These are phyloP conservation scores for Syzygium aromaticum DNA, from an alignment of 345 rosid genomes.

Conservation along the genomic window DNA sequence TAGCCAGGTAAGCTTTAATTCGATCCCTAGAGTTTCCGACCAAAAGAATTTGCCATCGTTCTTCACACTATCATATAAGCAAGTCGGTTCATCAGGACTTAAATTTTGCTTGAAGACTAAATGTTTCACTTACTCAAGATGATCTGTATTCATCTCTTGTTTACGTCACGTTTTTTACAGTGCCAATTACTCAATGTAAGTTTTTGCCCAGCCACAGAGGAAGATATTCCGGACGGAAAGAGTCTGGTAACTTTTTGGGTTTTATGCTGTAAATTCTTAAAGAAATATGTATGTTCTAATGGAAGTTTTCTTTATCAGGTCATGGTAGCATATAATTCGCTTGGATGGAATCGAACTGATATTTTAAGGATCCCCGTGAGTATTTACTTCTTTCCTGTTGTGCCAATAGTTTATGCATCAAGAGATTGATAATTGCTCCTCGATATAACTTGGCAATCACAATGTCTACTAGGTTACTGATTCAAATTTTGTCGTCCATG, in stretches of 20 bases:
- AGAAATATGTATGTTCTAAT: neutral
- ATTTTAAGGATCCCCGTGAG: constrained; percentile 64
- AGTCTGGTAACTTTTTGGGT: constrained; percentile 45
- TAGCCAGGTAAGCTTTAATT: constrained; percentile 35
- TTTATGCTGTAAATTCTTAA: neutral
- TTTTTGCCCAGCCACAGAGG: constrained; percentile 70
- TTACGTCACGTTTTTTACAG: constrained; percentile 23
- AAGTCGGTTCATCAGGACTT: neutral
- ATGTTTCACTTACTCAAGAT: neutral
- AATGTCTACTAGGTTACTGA: constrained; percentile 45
- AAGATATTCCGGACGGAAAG: constrained; percentile 39
- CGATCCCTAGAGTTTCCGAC: neutral
- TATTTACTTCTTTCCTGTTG: neutral
- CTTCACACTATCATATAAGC: neutral
- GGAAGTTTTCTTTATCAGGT: constrained; percentile 35
- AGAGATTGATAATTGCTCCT: neutral
- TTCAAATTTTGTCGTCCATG: constrained; percentile 37
- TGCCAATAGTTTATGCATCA: neutral
- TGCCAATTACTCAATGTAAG: constrained; percentile 77
- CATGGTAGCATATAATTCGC: constrained; percentile 64
- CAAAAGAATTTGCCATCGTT: neutral
- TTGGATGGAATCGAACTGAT: constrained; percentile 76
- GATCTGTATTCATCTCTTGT: neutral
- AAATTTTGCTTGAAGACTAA: neutral
- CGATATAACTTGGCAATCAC: neutral